Percentiles rank a stretch among this genome's conserved stretches.
Conservation (phyloP, 179 eudicot genomes). For the Camellia oleifera region DNA sequence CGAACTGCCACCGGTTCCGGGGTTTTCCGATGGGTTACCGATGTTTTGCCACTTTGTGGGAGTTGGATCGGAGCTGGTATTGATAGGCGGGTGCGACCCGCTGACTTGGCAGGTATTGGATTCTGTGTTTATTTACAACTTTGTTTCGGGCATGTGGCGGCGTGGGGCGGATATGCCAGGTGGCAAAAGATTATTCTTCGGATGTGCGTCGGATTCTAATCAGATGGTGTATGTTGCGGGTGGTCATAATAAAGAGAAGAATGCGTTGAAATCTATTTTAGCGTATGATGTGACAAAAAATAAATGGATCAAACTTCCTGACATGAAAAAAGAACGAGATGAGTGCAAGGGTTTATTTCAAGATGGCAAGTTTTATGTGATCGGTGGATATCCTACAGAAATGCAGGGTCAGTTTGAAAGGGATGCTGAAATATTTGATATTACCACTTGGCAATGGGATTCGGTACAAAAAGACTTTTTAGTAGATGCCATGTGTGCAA, state of each 20-base stretch:
- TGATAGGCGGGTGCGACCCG: too few relatives aligned
- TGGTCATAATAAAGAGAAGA: slow-evolving; percentile 61
- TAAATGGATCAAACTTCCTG: slow-evolving; percentile 45
- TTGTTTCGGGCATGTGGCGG: too few relatives aligned
- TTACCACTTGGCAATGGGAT: slow-evolving; percentile 48
- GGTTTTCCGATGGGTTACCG: slow-evolving; percentile 41
- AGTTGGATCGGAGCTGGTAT: too few relatives aligned
- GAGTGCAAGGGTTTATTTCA: slow-evolving; percentile 54
- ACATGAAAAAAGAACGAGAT: slow-evolving; percentile 58
- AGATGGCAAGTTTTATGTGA: slow-evolving; percentile 54
- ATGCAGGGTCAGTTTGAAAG: slow-evolving; percentile 52
- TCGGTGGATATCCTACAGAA: slow-evolving; percentile 60
- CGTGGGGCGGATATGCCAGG: too few relatives aligned
- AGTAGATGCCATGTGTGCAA: slow-evolving; percentile 8
- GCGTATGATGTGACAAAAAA: too few relatives aligned
- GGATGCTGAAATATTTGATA: slow-evolving; percentile 43
- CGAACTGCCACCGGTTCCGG: slow-evolving; percentile 44
- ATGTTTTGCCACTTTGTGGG: too few relatives aligned
- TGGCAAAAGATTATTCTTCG: slow-evolving; percentile 44
- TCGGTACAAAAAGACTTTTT: slow-evolving; percentile 25
- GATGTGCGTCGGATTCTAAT: slow-evolving; percentile 44
- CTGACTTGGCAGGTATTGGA: too few relatives aligned
- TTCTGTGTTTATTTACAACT: too few relatives aligned
- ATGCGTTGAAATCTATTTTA: slow-evolving; percentile 45
- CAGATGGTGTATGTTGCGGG: slow-evolving; percentile 57